Percentiles rank a stretch among this genome's conserved stretches.
phyloP scores from a whole-genome alignment of 2,329 filamentous ascomycete species.

The Cadophora gregata region DNA sequence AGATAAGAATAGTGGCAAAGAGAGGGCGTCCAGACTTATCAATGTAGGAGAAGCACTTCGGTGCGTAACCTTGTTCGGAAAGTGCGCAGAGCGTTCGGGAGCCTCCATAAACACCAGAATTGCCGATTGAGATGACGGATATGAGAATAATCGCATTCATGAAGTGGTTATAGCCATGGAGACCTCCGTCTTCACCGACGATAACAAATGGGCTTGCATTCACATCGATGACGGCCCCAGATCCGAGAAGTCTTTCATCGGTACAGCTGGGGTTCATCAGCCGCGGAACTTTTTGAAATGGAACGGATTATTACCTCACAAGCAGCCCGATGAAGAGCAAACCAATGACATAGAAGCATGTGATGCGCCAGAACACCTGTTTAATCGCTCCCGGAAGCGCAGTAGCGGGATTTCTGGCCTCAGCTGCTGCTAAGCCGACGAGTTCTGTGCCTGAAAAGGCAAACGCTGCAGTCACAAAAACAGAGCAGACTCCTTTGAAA shows the following conservation, averaged over 20 bases:
- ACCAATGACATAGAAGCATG: constrained; percentile 85
- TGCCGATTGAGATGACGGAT: constrained; percentile 87
- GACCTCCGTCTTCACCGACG: constrained; percentile 84
- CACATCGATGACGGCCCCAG: constrained; percentile 61
- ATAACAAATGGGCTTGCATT: constrained; percentile 91
- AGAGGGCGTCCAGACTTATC: constrained; percentile 80
- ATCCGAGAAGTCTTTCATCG: constrained; percentile 66
- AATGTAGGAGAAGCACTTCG: constrained; percentile 76
- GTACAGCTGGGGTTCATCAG: constrained; percentile 58
- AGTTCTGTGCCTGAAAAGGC: constrained; percentile 77
- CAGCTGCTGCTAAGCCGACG: constrained; percentile 76
- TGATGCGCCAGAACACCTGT: constrained; percentile 93
- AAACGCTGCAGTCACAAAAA: constrained; percentile 78
- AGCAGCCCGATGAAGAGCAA: constrained; percentile 81
- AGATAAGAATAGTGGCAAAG: constrained; percentile 57
- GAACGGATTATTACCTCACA: constrained; percentile 50
- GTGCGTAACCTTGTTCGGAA: constrained; percentile 84
- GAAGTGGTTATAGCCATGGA: constrained; percentile 77
- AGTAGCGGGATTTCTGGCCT: constrained; percentile 77
- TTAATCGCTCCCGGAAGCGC: constrained; percentile 85
- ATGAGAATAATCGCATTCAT: constrained; percentile 95
- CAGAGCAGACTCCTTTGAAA: constrained; percentile 78
- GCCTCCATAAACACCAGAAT: constrained; percentile 89
- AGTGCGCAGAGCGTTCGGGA: constrained; percentile 88
- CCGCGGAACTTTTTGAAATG: not conserved